These are phyloP conservation scores for Pestalotiopsis sp. DNA, from an alignment of 2,329 filamentous ascomycete genomes.

Conservation along the genomic window DNA sequence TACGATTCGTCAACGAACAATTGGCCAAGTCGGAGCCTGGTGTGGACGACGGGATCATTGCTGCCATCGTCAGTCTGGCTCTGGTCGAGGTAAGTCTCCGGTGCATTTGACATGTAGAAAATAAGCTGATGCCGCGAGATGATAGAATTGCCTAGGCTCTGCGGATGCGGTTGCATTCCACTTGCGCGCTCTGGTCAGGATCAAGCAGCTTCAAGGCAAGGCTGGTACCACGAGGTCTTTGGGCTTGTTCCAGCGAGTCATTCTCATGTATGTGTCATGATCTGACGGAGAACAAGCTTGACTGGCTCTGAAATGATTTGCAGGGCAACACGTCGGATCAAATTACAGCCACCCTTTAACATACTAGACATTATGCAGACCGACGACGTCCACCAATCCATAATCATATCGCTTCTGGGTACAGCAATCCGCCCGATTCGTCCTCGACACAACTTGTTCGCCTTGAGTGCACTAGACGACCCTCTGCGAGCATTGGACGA, in stretches of 20 bases:
- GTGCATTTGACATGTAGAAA: neutral
- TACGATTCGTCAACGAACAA: slow-evolving; percentile 45
- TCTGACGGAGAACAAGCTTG: neutral
- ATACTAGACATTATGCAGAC: slow-evolving; percentile 37
- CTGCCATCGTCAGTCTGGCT: slow-evolving; percentile 44
- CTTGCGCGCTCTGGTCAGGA: slow-evolving; percentile 37
- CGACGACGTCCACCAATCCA: slow-evolving; percentile 43
- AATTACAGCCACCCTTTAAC: slow-evolving; percentile 37
- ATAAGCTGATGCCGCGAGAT: slow-evolving; percentile 13
- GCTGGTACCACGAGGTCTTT: slow-evolving; percentile 27
- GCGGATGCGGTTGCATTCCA: slow-evolving; percentile 43
- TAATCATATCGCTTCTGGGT: slow-evolving; percentile 44
- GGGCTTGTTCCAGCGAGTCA: slow-evolving; percentile 42
- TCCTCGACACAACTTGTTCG: slow-evolving; percentile 33
- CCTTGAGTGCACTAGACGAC: slow-evolving; percentile 24
- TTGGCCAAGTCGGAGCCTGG: slow-evolving; percentile 36
- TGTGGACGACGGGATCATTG: slow-evolving; percentile 41
- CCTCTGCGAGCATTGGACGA: slow-evolving; percentile 24
- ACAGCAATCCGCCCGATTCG: slow-evolving; percentile 44
- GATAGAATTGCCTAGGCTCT: slow-evolving; percentile 43
- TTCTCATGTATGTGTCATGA: slow-evolving; percentile 37
- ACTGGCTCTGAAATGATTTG: neutral
- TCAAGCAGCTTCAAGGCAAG: slow-evolving; percentile 30
- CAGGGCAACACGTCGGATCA: slow-evolving; percentile 41
- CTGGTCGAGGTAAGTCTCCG: slow-evolving; percentile 39